These are phyloP conservation scores for Halophytophthora polymorphica DNA, from an alignment of 352 stramenopile species.

Conservation along the genomic window DNA sequence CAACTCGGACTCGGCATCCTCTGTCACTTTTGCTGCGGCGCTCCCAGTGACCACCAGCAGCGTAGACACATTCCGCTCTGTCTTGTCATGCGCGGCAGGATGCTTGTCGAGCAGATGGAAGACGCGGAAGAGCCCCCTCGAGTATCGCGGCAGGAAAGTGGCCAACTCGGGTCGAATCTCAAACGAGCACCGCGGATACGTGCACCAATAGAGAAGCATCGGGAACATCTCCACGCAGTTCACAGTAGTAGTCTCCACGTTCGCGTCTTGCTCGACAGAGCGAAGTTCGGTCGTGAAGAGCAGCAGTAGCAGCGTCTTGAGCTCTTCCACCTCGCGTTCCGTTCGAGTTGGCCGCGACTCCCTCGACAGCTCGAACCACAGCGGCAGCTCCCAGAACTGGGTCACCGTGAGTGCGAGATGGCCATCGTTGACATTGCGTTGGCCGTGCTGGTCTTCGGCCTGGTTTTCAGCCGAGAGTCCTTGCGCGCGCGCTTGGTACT, in stretches of 20 bases:
- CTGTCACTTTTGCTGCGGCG: constrained; percentile 1
- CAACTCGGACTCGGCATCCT: not conserved
- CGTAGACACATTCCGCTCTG: constrained; percentile 5
- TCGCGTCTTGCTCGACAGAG: not conserved
- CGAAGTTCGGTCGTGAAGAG: constrained; percentile 22
- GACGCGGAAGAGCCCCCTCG: constrained; percentile 36
- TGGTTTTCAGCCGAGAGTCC: constrained; percentile 7
- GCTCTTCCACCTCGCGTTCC: not conserved
- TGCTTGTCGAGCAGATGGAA: constrained; percentile 24
- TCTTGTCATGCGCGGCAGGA: not conserved
- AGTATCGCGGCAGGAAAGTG: constrained; percentile 31
- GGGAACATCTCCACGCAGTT: constrained; percentile 14
- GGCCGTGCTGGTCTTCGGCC: not conserved
- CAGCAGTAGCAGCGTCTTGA: constrained; percentile 35
- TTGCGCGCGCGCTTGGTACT: constrained; percentile 12
- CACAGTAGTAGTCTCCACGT: not conserved
- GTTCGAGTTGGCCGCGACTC: not conserved
- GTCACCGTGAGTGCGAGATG: constrained; percentile 7
- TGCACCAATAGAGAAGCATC: constrained; percentile 42
- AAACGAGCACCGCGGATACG: constrained; percentile 24
- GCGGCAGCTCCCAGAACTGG: constrained; percentile 30
- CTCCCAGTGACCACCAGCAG: constrained; percentile 18
- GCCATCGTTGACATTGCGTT: not conserved
- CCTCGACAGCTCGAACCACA: constrained; percentile 38
- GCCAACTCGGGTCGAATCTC: constrained; percentile 30